phyloP scores from a whole-genome alignment of 176 grass and related monocot species.

The Zea luxurians region DNA sequence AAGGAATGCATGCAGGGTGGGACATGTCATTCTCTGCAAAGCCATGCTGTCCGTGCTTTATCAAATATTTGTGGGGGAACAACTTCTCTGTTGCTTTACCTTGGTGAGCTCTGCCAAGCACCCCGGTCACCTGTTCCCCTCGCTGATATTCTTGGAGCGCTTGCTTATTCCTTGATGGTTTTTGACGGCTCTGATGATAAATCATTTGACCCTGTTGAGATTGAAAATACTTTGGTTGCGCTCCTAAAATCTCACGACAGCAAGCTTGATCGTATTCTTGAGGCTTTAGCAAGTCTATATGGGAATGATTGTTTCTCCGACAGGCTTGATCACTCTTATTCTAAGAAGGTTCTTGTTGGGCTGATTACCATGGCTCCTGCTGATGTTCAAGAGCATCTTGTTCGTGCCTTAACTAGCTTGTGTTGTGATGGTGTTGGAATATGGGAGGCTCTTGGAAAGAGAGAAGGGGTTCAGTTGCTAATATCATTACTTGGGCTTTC shows the following conservation, averaged over 20 bases:
- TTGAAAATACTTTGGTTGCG: constrained; percentile 71
- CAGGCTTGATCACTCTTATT: constrained; percentile 68
- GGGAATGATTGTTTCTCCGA: constrained; percentile 58
- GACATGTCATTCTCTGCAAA: constrained; percentile 82
- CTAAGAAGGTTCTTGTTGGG: constrained; percentile 80
- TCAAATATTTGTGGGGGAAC: constrained; percentile 92
- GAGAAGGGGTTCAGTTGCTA: constrained; percentile 91
- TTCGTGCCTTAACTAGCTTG: constrained; percentile 64
- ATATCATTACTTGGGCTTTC: constrained; percentile 96
- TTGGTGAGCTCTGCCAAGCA: constrained; percentile 76
- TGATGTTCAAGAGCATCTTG: constrained; percentile 81
- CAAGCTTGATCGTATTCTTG: constrained; percentile 87
- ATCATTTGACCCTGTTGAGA: constrained; percentile 76
- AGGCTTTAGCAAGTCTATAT: constrained; percentile 90
- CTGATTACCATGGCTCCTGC: constrained; percentile 81
- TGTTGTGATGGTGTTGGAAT: constrained; percentile 63
- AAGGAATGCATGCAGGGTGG: constrained; percentile 90
- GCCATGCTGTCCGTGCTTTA: constrained; percentile 77
- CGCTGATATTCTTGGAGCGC: constrained; percentile 86
- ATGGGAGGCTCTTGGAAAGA: constrained; percentile 88
- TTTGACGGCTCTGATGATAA: constrained; percentile 74
- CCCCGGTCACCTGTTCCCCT: constrained; percentile 49
- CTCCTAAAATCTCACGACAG: constrained; percentile 66
- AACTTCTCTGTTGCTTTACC: constrained; percentile 78
- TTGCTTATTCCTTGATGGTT: constrained; percentile 92